phyloP scores from a whole-genome alignment of 805 yeast species.

The Candida sithepensis region DNA sequence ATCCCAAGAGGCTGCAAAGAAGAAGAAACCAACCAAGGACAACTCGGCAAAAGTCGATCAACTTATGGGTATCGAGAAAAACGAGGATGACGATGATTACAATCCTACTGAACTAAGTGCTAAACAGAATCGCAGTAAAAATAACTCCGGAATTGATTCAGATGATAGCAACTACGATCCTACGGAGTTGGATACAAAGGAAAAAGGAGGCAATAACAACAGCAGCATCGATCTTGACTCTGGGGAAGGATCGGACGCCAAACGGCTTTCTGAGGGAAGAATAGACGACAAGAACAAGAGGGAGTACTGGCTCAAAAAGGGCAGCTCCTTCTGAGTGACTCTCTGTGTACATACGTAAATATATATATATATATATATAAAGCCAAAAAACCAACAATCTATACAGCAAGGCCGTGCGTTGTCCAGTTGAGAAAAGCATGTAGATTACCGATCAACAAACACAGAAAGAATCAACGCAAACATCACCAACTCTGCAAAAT shows the following conservation, averaged over 20 bases:
- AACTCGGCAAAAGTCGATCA: conserved; percentile 16
- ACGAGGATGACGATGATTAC: conserved; percentile 19
- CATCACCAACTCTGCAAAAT: no score
- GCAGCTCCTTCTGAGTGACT: conserved; percentile 15
- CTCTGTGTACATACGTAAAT: neutral
- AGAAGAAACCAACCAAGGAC: conserved; percentile 1
- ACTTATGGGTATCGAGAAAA: conserved; percentile 24
- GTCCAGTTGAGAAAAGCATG: no score
- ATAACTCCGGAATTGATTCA: conserved; percentile 1
- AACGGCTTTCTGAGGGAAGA: conserved; percentile 3
- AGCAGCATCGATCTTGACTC: no score
- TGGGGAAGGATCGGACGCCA: neutral
- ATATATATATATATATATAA: no score
- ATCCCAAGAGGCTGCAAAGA: conserved; percentile 15
- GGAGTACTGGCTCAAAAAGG: conserved; percentile 39
- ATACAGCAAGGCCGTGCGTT: no score
- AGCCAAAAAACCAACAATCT: no score
- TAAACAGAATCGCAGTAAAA: neutral
- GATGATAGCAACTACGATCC: conserved; percentile 11
- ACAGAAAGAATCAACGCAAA: no score
- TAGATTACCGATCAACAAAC: no score
- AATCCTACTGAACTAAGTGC: conserved; percentile 1
- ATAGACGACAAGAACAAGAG: conserved; percentile 19
- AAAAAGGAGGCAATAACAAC: no score
- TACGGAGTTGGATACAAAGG: neutral